Base-by-base conservation (phyloP, 1,284 basidiomycete genomes). In the Ceratobasidium theobromae region DNA sequence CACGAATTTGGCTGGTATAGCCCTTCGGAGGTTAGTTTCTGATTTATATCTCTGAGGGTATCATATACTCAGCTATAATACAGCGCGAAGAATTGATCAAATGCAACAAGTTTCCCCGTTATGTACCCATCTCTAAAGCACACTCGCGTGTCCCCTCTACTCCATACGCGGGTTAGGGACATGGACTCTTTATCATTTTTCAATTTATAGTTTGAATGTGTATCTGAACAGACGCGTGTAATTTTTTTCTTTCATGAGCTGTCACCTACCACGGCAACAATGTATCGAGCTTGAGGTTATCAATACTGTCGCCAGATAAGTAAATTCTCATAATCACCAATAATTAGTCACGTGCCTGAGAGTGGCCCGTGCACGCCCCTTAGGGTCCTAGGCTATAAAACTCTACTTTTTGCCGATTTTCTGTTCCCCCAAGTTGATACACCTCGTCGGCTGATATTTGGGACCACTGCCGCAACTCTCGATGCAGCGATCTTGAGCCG, bases 391-490 rank as follows among this genome's bases (percentile, higher is more conserved):
- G 27, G 32, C 4, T 41, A 49, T 49, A 62, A 33, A 62, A 27
- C 18, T 27, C 38, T 4, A 18, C 9, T 12, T 21, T 9, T 11
- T 18, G 16, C 11, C 43, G 51, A 62, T 28, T 27, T 51, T 62
- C 27, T 23, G 16, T 33, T 35, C 45, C 48, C 38, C 35, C 27
- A 62, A 62, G 58, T 62, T 62, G 58, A 62, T 62, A 57, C 55
- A 62, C 58, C 58, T 62, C 58, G 58, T 51, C 58, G 58, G 55
- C 48, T 62, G 58, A 62, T 62, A 62, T 62, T 62, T 62, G 58
- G 58, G 58, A 62, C 33, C 58, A 38, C 58, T 62, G 58, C 32
- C 43, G 45, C 57, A 21, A 45, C 54, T 48, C 46, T 38, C 30
- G 58, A 45, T 45, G 46, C 48, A 62, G 58, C 48, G 58, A 62